A percentile compares a stretch with the other conserved stretches of the same genome.
These are phyloP conservation scores for Antitrichia curtipendula DNA, from an alignment of 225 moss, liverwort and hornwort species.

Conservation along the genomic window DNA sequence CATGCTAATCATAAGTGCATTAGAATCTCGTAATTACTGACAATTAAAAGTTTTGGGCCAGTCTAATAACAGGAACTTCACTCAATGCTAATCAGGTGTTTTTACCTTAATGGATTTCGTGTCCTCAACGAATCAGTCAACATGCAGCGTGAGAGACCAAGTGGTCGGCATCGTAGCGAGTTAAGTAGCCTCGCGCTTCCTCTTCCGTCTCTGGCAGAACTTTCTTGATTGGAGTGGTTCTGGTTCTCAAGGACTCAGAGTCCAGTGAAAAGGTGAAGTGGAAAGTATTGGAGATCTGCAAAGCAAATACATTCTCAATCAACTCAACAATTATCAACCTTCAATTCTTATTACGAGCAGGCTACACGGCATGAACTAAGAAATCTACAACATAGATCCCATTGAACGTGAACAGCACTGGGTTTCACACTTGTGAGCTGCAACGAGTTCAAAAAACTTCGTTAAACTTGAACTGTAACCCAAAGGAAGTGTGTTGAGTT, in stretches of 20 bases:
- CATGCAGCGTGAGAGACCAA: not conserved
- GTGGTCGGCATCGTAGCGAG: conserved; percentile 82
- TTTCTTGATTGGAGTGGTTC: conserved; percentile 32
- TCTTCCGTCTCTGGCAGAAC: conserved; percentile 78
- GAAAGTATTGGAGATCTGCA: conserved; percentile 86
- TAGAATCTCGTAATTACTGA: not conserved
- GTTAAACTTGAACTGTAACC: not conserved
- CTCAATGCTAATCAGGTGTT: not conserved
- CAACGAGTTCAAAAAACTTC: not conserved
- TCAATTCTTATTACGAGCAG: not conserved
- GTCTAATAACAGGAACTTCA: not conserved
- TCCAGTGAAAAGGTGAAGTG: conserved; percentile 83
- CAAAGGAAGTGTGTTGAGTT: too few species aligned
- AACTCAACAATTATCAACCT: not conserved
- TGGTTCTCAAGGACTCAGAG: conserved; percentile 16
- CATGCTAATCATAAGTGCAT: not conserved
- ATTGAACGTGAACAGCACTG: not conserved
- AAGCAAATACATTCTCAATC: not conserved
- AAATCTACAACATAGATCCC: not conserved
- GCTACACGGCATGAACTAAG: not conserved
- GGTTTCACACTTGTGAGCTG: not conserved
- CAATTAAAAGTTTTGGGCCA: not conserved
- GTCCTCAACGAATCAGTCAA: not conserved
- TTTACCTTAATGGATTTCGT: not conserved
- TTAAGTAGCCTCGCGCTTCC: conserved; percentile 63